These are phyloP conservation scores for Acanthamoeba culbertsoni DNA, from an alignment of 208 protist genomes.

Conservation along the genomic window DNA sequence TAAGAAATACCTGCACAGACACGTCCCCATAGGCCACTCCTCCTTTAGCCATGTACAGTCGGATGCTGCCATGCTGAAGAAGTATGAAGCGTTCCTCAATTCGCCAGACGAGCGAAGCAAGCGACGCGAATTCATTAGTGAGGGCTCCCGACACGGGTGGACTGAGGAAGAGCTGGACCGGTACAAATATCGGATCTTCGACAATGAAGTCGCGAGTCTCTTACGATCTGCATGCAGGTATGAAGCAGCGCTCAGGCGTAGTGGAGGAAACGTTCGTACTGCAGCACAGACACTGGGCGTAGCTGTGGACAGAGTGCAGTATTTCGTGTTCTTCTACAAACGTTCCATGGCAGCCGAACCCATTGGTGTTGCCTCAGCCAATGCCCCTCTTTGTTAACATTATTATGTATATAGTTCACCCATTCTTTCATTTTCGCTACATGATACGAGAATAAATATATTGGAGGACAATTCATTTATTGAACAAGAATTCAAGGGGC, in stretches of 20 bases:
- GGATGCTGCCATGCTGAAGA: constrained; percentile 17
- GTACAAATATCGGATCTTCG: not conserved
- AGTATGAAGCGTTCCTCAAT: constrained; percentile 28
- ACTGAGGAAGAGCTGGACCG: not conserved
- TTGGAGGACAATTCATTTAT: too few relatives aligned
- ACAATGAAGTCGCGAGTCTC: too few relatives aligned
- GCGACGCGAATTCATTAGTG: not conserved
- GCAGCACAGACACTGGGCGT: not conserved
- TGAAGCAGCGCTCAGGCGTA: not conserved
- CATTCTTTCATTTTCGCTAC: too few relatives aligned
- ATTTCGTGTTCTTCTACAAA: constrained; percentile 4
- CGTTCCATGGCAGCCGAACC: not conserved
- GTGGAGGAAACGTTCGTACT: not conserved
- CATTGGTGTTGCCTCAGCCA: not conserved
- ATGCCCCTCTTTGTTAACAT: too few relatives aligned
- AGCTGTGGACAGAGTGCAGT: not conserved
- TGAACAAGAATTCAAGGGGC: too few relatives aligned
- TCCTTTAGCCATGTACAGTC: constrained; percentile 4
- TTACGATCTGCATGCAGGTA: not conserved
- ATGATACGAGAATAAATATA: too few relatives aligned
- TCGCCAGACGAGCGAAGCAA: constrained; percentile 10
- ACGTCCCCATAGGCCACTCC: not conserved
- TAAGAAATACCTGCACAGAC: not conserved
- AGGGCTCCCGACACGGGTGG: not conserved
- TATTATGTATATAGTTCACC: too few relatives aligned